Evolutionary conservation across 352 stramenopile species (phyloP).

Genomic region (Plasmopara viticola): DNA sequence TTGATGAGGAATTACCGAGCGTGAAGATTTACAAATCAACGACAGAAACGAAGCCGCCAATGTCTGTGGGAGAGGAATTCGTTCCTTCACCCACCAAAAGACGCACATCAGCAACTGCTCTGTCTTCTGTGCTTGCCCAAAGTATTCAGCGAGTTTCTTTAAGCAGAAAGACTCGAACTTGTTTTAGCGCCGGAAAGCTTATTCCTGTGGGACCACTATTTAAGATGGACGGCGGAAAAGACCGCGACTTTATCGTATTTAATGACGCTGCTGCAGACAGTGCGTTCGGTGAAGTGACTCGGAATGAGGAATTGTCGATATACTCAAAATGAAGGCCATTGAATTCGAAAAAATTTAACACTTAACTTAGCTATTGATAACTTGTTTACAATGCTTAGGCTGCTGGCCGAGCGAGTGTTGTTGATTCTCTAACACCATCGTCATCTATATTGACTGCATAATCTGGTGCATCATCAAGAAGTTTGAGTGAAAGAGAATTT

Average conservation of each 20-base stretch:
- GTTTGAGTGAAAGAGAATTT: constrained; percentile 20
- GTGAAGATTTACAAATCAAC: constrained; percentile 41
- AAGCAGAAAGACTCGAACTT: constrained; percentile 25
- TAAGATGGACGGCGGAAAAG: constrained; percentile 76
- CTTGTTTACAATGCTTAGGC: constrained; percentile 16
- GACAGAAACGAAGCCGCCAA: neutral
- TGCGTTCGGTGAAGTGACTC: constrained; percentile 67
- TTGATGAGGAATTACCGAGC: constrained; percentile 57
- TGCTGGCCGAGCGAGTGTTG: constrained; percentile 12
- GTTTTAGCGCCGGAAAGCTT: constrained; percentile 34
- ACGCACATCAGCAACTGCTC: constrained; percentile 17
- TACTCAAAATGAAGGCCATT: constrained; percentile 49
- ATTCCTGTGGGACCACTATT: constrained; percentile 65
- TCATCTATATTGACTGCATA: constrained; percentile 22
- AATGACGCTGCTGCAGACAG: constrained; percentile 69
- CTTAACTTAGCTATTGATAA: constrained; percentile 8
- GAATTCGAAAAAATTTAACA: neutral
- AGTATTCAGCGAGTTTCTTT: constrained; percentile 27
- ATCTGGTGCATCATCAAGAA: constrained; percentile 24
- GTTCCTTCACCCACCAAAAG: constrained; percentile 17
- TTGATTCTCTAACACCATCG: constrained; percentile 14
- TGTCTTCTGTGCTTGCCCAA: constrained; percentile 26
- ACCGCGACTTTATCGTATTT: constrained; percentile 78
- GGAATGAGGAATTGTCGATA: constrained; percentile 71
- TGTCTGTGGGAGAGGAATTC: constrained; percentile 12